Percentiles rank a stretch among this genome's conserved stretches.
These are phyloP conservation scores for Dipodascus albidus DNA, from an alignment of 805 yeast genomes.

Conservation along the genomic window DNA sequence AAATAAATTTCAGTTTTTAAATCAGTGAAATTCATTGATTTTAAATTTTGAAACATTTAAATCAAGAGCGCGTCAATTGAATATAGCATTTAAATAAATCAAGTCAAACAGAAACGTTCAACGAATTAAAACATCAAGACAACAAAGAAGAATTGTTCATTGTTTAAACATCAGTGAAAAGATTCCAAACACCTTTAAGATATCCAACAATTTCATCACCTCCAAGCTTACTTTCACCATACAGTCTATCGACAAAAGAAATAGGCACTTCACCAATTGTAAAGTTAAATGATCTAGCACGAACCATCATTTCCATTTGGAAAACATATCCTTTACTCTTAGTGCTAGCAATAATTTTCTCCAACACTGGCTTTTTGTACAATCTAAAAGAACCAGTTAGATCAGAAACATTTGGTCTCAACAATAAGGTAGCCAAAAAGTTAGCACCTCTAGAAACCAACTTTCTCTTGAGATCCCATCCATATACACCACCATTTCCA, in stretches of 20 bases:
- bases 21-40: too few relatives aligned
- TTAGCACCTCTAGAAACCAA: conserved; percentile 72
- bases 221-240: conserved; percentile 70
- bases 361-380: conserved; percentile 58
- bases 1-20: too few relatives aligned
- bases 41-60: too few relatives aligned
- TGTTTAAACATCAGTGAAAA: conserved; percentile 30
- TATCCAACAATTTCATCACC: conserved; percentile 74
- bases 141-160: neutral
- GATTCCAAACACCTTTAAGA: conserved; percentile 62
- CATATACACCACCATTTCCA: conserved; percentile 73
- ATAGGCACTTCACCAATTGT: conserved; percentile 71
- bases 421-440: conserved; percentile 58
- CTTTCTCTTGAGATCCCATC: conserved; percentile 75
- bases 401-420: conserved; percentile 64
- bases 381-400: conserved; percentile 69
- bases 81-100: neutral
- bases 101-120: neutral
- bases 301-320: conserved; percentile 84
- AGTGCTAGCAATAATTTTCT: conserved; percentile 54
- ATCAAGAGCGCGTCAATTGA: too few relatives aligned
- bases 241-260: conserved; percentile 64
- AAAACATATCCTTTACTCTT: conserved; percentile 71
- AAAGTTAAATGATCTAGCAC: conserved; percentile 66
- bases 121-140: neutral